Evolutionary conservation across 192 early-diverging fungal species (phyloP).

Genomic region (Rhizophlyctis rosea): DNA sequence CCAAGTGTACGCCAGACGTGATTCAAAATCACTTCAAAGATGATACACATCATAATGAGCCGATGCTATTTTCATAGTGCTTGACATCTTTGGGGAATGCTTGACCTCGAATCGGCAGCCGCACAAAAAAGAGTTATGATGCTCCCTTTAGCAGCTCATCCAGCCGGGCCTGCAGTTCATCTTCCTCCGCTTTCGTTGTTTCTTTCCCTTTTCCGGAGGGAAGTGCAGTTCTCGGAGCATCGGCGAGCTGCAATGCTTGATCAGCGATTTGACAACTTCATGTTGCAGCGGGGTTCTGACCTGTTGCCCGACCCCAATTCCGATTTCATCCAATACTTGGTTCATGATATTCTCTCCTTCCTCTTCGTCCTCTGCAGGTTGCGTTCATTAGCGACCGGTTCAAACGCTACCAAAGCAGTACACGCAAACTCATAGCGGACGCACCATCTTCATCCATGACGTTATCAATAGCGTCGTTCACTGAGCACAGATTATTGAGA

Average conservation of each 20-base stretch:
- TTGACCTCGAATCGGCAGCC: no score
- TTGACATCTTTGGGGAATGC: no score
- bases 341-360: constrained; percentile 37
- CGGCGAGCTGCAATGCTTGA: not conserved
- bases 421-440: not conserved
- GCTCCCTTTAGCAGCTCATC: not conserved
- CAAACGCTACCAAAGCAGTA: not conserved
- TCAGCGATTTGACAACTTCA: no score
- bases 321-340: constrained; percentile 40
- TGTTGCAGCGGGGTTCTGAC: no score
- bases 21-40: no score
- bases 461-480: constrained; percentile 34
- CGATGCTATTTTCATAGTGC: no score
- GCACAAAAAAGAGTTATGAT: not conserved
- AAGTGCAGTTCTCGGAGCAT: not conserved
- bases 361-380: constrained; percentile 31
- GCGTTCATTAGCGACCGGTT: not conserved
- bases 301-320: constrained; percentile 23
- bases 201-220: not conserved
- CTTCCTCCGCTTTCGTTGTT: not conserved
- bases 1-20: no score
- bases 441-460: constrained; percentile 22
- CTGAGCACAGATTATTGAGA: constrained; percentile 8
- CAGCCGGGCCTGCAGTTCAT: not conserved
- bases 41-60: no score